phyloP scores from a whole-genome alignment of 1,284 basidiomycete species.

The Sanguinoderma infundibulare region DNA sequence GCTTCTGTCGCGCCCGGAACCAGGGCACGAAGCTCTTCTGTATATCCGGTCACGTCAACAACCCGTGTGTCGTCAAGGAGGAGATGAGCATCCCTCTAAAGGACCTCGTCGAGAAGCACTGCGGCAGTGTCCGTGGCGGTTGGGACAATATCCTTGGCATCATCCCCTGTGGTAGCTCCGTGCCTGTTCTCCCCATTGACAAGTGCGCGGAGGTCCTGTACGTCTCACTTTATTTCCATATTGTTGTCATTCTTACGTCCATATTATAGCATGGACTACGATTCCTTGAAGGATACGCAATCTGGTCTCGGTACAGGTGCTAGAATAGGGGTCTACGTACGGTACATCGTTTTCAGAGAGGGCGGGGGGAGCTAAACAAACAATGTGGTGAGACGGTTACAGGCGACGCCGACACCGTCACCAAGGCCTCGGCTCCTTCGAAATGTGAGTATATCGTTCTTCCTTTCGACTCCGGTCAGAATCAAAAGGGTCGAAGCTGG shows the following conservation, averaged over 20 bases:
- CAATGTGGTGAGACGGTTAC: too few species aligned
- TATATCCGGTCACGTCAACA: constrained; percentile 97
- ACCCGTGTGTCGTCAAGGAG: constrained; percentile 97
- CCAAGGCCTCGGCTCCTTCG: too few species aligned
- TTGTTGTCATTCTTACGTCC: constrained; percentile 4
- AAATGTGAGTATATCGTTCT: too few species aligned
- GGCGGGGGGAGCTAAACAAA: too few species aligned
- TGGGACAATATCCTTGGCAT: constrained; percentile 97
- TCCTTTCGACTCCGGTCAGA: too few species aligned
- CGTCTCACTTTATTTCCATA: constrained; percentile 46
- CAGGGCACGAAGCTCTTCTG: constrained; percentile 97
- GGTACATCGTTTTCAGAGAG: too few species aligned
- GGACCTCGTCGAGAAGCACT: constrained; percentile 96
- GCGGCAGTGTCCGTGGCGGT: constrained; percentile 92
- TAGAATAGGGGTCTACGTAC: too few species aligned
- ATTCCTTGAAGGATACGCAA: constrained; percentile 94
- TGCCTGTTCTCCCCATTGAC: constrained; percentile 90
- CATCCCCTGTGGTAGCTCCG: constrained; percentile 94
- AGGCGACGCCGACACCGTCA: too few species aligned
- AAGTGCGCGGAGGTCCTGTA: constrained; percentile 85
- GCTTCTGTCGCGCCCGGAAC: constrained; percentile 93
- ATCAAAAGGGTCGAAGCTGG: too few species aligned
- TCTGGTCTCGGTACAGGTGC: constrained; percentile 97
- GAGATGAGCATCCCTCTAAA: constrained; percentile 98
- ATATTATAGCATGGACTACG: constrained; percentile 90